These are phyloP conservation scores for Rhynchosporium graminicola DNA, from an alignment of 2,329 filamentous ascomycete species.

Conservation along the genomic window DNA sequence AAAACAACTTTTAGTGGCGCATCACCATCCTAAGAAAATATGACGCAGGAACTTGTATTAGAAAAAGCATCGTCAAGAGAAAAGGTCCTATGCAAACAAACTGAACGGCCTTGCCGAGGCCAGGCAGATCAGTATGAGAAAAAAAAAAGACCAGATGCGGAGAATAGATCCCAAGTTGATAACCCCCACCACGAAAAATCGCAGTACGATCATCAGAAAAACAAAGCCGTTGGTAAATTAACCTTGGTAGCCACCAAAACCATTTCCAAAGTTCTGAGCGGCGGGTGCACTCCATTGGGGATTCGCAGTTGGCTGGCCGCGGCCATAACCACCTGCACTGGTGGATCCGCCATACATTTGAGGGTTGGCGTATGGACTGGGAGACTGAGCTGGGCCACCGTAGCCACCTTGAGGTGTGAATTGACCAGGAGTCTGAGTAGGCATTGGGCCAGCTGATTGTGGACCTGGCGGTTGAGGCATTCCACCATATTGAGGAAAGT, in stretches of 20 bases:
- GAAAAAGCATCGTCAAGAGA: constrained; percentile 38
- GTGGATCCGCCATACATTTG: constrained; percentile 73
- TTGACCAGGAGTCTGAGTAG: constrained; percentile 44
- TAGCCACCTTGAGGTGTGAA: constrained; percentile 69
- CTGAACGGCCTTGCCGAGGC: constrained; percentile 34
- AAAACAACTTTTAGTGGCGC: constrained; percentile 40
- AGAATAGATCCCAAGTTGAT: constrained; percentile 35
- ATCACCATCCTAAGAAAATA: constrained; percentile 39
- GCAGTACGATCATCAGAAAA: constrained; percentile 28
- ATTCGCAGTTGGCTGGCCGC: constrained; percentile 54
- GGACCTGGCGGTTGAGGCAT: constrained; percentile 44
- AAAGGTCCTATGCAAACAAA: constrained; percentile 38
- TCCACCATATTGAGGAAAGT: constrained; percentile 94
- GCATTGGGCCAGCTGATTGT: constrained; percentile 43
- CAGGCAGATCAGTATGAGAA: constrained; percentile 28
- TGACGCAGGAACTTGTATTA: constrained; percentile 36
- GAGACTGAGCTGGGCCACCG: constrained; percentile 61
- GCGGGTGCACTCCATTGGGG: constrained; percentile 52
- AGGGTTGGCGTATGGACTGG: constrained; percentile 63
- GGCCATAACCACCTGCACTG: constrained; percentile 82
- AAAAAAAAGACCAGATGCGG: constrained; percentile 30
- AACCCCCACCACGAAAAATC: constrained; percentile 31
- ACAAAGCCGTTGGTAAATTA: constrained; percentile 40
- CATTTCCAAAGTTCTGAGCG: constrained; percentile 62
- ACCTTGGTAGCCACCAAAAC: constrained; percentile 64